phyloP scores from a whole-genome alignment of 1,284 basidiomycete genomes.

The Sporisorium iseilematis-ciliati region DNA sequence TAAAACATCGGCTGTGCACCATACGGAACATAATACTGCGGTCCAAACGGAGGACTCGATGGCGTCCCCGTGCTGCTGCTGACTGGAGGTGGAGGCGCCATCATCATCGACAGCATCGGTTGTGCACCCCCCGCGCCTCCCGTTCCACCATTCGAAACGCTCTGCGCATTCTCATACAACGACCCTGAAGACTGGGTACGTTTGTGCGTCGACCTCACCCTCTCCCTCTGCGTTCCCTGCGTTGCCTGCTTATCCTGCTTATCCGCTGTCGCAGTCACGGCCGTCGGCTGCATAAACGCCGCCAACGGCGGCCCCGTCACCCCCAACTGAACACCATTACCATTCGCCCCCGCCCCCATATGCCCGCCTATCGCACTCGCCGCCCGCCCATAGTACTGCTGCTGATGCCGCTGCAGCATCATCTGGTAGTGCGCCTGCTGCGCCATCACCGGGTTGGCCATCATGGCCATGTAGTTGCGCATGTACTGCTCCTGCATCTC shows the following conservation, averaged over 20 bases:
- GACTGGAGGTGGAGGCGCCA: constrained; percentile 36
- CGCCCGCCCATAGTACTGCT: constrained; percentile 42
- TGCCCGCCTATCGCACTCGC: constrained; percentile 34
- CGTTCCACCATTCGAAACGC: background rate
- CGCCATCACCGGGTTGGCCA: constrained; percentile 46
- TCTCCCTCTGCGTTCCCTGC: background rate
- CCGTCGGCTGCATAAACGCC: constrained; percentile 45
- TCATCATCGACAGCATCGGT: constrained; percentile 56
- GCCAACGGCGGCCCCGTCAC: constrained; percentile 36
- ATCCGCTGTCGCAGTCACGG: background rate
- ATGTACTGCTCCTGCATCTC: constrained; percentile 53
- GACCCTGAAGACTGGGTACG: constrained; percentile 20
- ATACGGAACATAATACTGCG: constrained; percentile 14
- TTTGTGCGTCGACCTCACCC: constrained; percentile 6
- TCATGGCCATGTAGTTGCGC: constrained; percentile 56
- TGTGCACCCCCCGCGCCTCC: constrained; percentile 8
- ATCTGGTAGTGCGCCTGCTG: constrained; percentile 51
- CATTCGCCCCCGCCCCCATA: constrained; percentile 28
- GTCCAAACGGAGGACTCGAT: background rate
- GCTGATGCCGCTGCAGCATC: constrained; percentile 48
- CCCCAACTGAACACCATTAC: constrained; percentile 13
- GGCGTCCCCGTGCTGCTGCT: background rate
- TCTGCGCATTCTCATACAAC: constrained; percentile 17
- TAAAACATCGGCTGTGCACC: constrained; percentile 16
- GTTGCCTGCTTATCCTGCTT: too few relatives aligned